Conservation (phyloP, 2,329 filamentous ascomycete species). For the Hymenotorrendiella dingleyae region DNA sequence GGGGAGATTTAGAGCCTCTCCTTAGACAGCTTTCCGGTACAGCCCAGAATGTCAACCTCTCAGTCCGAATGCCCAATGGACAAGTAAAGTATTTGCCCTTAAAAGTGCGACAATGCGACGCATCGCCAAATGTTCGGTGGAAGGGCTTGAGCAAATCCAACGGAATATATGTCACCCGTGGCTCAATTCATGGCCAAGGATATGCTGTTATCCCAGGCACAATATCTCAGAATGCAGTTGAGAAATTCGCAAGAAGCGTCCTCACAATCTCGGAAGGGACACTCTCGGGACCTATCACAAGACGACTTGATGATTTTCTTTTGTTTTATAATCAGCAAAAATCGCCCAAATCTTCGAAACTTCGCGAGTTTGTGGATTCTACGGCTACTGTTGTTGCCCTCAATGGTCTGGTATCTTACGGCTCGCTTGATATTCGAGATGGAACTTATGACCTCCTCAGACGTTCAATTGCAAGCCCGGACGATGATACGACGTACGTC, state of each 20-base stretch:
- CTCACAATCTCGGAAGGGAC: conserved; percentile 11
- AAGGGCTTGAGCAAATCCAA: conserved; percentile 12
- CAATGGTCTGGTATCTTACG: conserved; percentile 16
- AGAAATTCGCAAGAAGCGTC: conserved; percentile 13
- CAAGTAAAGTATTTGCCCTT: not conserved
- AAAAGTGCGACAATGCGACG: conserved; percentile 14
- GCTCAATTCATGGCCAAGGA: conserved; percentile 9
- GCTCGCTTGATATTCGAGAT: conserved; percentile 14
- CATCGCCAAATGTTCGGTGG: conserved; percentile 12
- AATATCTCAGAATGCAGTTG: conserved; percentile 12
- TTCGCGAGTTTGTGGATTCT: conserved; percentile 7
- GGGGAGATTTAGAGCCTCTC: conserved; percentile 12
- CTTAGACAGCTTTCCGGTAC: conserved; percentile 8
- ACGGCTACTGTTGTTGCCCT: conserved; percentile 14
- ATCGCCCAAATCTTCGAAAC: not conserved
- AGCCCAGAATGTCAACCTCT: conserved; percentile 2
- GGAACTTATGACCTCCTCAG: conserved; percentile 13
- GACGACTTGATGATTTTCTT: conserved; percentile 13
- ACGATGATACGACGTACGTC: conserved; percentile 8
- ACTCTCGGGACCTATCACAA: conserved; percentile 13
- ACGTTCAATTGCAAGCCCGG: not conserved
- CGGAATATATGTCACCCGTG: conserved; percentile 16
- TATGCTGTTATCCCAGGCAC: conserved; percentile 15
- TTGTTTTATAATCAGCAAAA: conserved; percentile 6
- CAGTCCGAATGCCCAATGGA: conserved; percentile 3